Percentiles rank a stretch among this genome's conserved stretches.
These are phyloP conservation scores for Entophlyctis luteolus DNA, from an alignment of 192 early-diverging fungal species.

Conservation along the genomic window DNA sequence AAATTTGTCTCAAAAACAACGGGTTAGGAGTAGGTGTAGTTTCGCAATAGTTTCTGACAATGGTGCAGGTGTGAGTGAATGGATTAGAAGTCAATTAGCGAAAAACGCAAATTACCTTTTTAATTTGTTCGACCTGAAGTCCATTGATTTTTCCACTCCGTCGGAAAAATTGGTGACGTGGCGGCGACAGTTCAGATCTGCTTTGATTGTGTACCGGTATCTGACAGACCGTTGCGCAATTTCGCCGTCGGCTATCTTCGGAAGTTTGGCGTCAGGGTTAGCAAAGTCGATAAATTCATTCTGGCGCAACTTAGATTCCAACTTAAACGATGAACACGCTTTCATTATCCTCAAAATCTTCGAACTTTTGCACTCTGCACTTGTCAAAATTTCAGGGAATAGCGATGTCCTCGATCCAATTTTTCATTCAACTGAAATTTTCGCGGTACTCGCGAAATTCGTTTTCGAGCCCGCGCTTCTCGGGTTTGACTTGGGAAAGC, in stretches of 20 bases:
- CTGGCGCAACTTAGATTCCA: no score
- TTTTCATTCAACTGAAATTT: constrained; percentile 40
- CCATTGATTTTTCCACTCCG: not conserved
- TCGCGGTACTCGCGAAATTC: constrained; percentile 36
- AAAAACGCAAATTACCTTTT: constrained; percentile 5
- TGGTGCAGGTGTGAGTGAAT: not conserved
- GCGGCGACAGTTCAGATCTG: not conserved
- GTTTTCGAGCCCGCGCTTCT: constrained; percentile 39
- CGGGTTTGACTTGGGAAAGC: constrained; percentile 34
- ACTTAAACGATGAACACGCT: not conserved
- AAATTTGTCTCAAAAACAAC: constrained; percentile 47
- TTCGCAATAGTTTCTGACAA: not conserved
- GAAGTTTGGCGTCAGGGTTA: no score
- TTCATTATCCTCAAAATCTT: constrained; percentile 24
- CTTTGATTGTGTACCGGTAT: constrained; percentile 23
- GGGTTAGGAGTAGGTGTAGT: constrained; percentile 29
- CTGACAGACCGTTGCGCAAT: constrained; percentile 11
- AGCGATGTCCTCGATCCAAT: not conserved
- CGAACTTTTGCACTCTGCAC: constrained; percentile 17
- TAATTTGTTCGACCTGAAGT: not conserved
- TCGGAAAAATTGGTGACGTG: not conserved
- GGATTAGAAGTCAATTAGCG: not conserved
- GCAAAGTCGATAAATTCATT: no score
- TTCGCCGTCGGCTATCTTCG: not conserved
- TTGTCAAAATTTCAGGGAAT: not conserved